These are phyloP conservation scores for Psilocybe sp. DNA, from an alignment of 768 basidiomycete genomes.

Conservation along the genomic window DNA sequence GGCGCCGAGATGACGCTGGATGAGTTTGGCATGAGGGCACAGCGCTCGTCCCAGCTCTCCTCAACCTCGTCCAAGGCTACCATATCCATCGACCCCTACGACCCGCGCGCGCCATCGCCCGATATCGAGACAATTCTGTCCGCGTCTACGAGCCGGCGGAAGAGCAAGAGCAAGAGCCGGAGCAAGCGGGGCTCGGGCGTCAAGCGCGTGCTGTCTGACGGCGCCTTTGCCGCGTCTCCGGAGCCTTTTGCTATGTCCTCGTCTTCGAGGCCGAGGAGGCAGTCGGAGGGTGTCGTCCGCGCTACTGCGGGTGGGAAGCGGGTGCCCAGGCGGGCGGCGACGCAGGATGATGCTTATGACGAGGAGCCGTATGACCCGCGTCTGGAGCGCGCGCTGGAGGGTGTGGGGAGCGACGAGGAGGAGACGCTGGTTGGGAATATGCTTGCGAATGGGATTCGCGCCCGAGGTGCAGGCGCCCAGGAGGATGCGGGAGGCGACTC, in stretches of 20 bases:
- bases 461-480: background rate
- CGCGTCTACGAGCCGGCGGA: conserved; percentile 1
- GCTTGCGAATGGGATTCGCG: background rate
- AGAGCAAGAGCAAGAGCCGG: background rate
- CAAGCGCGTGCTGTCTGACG: background rate
- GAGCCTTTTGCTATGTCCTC: background rate
- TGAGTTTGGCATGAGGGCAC: conserved; percentile 7
- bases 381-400: conserved; percentile 17
- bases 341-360: conserved; percentile 1
- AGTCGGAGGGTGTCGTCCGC: background rate
- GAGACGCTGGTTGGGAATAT: background rate
- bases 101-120: background rate
- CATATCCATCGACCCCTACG: conserved; percentile 23
- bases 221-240: background rate
- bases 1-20: conserved; percentile 14
- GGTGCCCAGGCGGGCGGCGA: background rate
- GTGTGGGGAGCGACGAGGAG: conserved; percentile 12
- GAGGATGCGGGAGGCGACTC: conserved; percentile 42
- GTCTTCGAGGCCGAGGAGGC: background rate
- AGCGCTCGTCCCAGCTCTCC: background rate
- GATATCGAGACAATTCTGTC: conserved; percentile 4
- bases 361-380: conserved; percentile 7
- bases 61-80: conserved; percentile 7
- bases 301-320: background rate
- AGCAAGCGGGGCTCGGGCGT: too few species aligned